These are phyloP conservation scores for Ogataea salicorniae DNA, from an alignment of 805 yeast genomes.

Conservation along the genomic window DNA sequence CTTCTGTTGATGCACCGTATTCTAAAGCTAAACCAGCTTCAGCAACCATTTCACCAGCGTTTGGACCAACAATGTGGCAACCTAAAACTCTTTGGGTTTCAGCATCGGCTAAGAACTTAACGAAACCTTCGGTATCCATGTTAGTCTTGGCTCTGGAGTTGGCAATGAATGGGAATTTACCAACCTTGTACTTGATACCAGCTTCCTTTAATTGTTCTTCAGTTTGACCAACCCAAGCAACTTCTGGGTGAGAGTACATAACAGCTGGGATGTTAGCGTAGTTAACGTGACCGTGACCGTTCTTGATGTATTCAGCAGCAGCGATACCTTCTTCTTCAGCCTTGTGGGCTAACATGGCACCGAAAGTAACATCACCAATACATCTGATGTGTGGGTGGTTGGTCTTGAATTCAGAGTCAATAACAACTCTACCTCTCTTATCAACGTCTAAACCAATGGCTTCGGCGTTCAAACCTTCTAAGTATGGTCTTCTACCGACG, in stretches of 20 bases:
- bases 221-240: slow-evolving; percentile 97
- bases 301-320: slow-evolving; percentile 89
- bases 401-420: slow-evolving; percentile 90
- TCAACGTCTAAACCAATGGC: slow-evolving; percentile 85
- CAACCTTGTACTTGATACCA: slow-evolving; percentile 86
- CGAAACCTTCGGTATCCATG: slow-evolving; percentile 95
- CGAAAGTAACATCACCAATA: slow-evolving; percentile 97
- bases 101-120: slow-evolving; percentile 91
- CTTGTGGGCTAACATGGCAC: slow-evolving; percentile 99
- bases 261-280: slow-evolving; percentile 97
- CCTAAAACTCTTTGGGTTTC: slow-evolving; percentile 96
- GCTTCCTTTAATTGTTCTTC: slow-evolving; percentile 93
- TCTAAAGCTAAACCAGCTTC: slow-evolving; percentile 97
- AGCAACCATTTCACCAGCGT: slow-evolving; percentile 99
- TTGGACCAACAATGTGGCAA: slow-evolving; percentile 95
- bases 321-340: slow-evolving; percentile 99
- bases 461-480: slow-evolving; percentile 85
- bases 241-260: slow-evolving; percentile 99
- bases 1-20: slow-evolving; percentile 98
- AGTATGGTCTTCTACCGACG: slow-evolving; percentile 97
- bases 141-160: slow-evolving; percentile 99
- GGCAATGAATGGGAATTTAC: slow-evolving; percentile 98
- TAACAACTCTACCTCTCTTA: slow-evolving; percentile 87
- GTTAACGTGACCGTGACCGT: slow-evolving; percentile 96
- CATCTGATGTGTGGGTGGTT: slow-evolving; percentile 91